Conservation (phyloP, 768 basidiomycete genomes). For the Cubamyces sp. region DNA sequence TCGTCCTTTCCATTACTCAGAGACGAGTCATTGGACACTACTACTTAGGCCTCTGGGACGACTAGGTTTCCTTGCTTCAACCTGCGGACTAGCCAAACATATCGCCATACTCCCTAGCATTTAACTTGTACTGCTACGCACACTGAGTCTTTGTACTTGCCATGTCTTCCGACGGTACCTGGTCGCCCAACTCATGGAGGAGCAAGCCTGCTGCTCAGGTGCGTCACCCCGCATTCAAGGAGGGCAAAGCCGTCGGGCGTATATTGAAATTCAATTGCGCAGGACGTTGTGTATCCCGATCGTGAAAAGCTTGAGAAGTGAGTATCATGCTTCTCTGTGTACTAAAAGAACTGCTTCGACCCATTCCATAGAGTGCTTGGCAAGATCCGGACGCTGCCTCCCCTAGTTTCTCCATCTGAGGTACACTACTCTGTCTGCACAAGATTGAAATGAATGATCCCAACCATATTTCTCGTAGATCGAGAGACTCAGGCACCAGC, state of each 20-base stretch:
- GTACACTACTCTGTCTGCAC: conserved; percentile 44
- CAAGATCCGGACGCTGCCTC: conserved; percentile 81
- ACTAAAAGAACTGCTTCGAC: not conserved
- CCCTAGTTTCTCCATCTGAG: conserved; percentile 92
- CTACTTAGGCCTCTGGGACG: too few relatives aligned
- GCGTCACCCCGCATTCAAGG: conserved; percentile 12
- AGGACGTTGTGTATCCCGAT: conserved; percentile 79
- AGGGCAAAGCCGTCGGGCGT: not conserved
- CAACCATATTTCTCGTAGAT: conserved; percentile 51
- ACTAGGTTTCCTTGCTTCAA: too few relatives aligned
- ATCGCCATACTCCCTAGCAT: too few relatives aligned
- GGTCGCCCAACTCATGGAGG: conserved; percentile 85
- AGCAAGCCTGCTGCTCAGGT: conserved; percentile 78
- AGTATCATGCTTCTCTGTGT: conserved; percentile 1
- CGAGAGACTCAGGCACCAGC: conserved; percentile 80
- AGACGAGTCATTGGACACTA: too few relatives aligned
- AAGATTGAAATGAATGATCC: too few relatives aligned
- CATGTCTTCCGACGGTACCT: conserved; percentile 36
- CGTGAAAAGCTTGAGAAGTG: conserved; percentile 59
- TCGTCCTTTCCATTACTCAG: too few relatives aligned
- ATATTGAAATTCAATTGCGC: conserved; percentile 4
- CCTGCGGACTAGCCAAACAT: too few relatives aligned
- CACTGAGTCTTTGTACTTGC: not conserved
- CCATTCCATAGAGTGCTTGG: conserved; percentile 62
- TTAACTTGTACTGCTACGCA: too few relatives aligned